Base-by-base conservation (phyloP, 139 green algal genomes). In the Deuterostichococcus epilithicus region DNA sequence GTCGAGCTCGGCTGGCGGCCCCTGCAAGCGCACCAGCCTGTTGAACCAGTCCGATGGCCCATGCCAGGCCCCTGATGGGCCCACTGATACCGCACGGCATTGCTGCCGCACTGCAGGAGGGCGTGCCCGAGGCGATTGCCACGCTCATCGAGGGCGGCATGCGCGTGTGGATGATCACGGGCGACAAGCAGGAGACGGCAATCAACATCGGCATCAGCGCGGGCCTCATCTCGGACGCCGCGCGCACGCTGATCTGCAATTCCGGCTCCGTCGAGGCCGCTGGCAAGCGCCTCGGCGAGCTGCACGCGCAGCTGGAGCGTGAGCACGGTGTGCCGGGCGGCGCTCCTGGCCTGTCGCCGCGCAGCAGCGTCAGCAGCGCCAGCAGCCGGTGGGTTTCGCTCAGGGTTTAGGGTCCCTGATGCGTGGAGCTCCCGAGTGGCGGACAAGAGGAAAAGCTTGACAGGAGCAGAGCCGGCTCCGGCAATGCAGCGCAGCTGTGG, bases 111-210 rank as follows among this genome's bases (percentile, higher is more conserved):
- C 52, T 77, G 32, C 79, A 83, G 69, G 76, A 78, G n/a, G 80
- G 80, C 5, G 94, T 98, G 45, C 94, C 93, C 6, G 37, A 90
- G 66, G 90, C 85, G 68, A 97, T 98, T 72, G 81, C 82, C 72
- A 79, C 37, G 23, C 80, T 81, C 1, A 73, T 73, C 20, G 47
- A 58, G 8, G 80, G 52, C 28, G 72, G 76, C 72, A 73, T 63
- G 36, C 70, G 87, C 68, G 86, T 96, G 39, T 95, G 91, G 91
- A 88, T 97, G 71, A 84, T 97, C 34, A 97, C 92, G 1, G 92
- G 94, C 20, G 94, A 98, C 87, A 98, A 98, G 88, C 81, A 96
- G 78, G 94, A 97, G 80, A 98, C 94, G 2, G 94, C 94, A 38
- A 93, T 98, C 78, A 94, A 90, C 89, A 95, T 98, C 67, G 92